Percentiles rank a stretch among this genome's conserved stretches.
These are phyloP conservation scores for Dipodascus albidus DNA, from an alignment of 805 yeast species.

Conservation along the genomic window DNA sequence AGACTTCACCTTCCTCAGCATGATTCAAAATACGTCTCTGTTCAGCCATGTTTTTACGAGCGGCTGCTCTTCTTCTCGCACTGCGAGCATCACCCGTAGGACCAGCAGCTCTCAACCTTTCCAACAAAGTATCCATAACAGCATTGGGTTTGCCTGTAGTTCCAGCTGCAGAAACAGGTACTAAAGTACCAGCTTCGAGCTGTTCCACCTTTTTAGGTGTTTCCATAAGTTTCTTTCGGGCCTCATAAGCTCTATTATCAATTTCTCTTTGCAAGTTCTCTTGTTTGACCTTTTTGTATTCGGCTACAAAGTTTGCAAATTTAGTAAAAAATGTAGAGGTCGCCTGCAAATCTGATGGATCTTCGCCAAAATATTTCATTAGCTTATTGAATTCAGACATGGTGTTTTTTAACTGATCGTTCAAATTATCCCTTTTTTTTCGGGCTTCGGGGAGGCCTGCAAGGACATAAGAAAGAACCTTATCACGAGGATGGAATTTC, in stretches of 20 bases:
- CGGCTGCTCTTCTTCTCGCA: conserved; percentile 70
- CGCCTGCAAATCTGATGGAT: conserved; percentile 56
- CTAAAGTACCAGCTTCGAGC: conserved; percentile 10
- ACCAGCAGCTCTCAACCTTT: conserved; percentile 78
- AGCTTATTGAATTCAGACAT: conserved; percentile 54
- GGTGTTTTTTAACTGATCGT: conserved; percentile 51
- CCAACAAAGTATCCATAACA: conserved; percentile 79
- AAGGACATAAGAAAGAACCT: conserved; percentile 46
- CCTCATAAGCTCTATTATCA: conserved; percentile 65
- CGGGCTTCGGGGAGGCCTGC: conserved; percentile 68
- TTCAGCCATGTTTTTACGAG: conserved; percentile 49
- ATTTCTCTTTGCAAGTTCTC: conserved; percentile 79
- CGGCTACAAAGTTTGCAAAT: conserved; percentile 67
- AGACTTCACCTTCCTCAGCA: conserved; percentile 1
- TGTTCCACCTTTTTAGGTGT: conserved; percentile 27
- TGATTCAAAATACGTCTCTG: conserved; percentile 18
- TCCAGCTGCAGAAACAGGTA: conserved; percentile 8
- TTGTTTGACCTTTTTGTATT: conserved; percentile 66
- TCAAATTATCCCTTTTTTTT: conserved; percentile 52
- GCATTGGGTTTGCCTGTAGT: conserved; percentile 21
- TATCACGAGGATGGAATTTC: conserved; percentile 75
- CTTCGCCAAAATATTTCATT: conserved; percentile 88
- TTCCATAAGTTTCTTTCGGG: conserved; percentile 54
- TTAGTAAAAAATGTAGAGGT: conserved; percentile 63
- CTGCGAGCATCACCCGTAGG: conserved; percentile 67